phyloP scores from a whole-genome alignment of 306 rosid genomes.

The Lagenaria siceraria region DNA sequence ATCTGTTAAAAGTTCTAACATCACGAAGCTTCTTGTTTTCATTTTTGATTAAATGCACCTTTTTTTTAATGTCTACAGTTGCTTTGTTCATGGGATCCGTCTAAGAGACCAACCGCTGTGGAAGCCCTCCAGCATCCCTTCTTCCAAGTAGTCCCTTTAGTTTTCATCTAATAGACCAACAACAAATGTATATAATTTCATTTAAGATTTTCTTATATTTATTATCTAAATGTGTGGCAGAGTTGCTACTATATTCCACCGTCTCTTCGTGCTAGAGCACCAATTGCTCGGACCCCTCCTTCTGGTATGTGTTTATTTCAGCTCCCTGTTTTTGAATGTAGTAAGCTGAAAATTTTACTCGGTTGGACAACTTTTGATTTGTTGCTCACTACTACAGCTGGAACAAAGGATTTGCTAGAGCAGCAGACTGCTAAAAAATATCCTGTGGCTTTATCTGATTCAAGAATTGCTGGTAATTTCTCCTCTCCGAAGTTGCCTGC shows the following conservation, averaged over 20 bases:
- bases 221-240: conserved; percentile 22
- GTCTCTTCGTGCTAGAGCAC: conserved; percentile 62
- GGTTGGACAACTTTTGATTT: neutral
- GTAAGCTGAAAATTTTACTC: neutral
- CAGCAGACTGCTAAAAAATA: conserved; percentile 48
- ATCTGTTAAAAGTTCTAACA: neutral
- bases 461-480: conserved; percentile 39
- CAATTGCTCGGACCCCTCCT: conserved; percentile 64
- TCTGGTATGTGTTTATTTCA: conserved; percentile 40
- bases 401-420: conserved; percentile 39
- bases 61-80: conserved; percentile 28
- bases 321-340: neutral
- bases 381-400: conserved; percentile 25
- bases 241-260: conserved; percentile 88
- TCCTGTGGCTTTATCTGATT: conserved; percentile 37
- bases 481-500: conserved; percentile 49
- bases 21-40: neutral
- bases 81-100: conserved; percentile 96
- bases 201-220: neutral
- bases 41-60: conserved; percentile 1
- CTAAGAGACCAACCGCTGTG: conserved; percentile 81
- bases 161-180: neutral
- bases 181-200: too few species aligned
- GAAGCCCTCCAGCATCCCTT: conserved; percentile 97
- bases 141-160: conserved; percentile 47